Conservation (phyloP, 495 filamentous ascomycete genomes). For the Trichocladium antarcticum region DNA sequence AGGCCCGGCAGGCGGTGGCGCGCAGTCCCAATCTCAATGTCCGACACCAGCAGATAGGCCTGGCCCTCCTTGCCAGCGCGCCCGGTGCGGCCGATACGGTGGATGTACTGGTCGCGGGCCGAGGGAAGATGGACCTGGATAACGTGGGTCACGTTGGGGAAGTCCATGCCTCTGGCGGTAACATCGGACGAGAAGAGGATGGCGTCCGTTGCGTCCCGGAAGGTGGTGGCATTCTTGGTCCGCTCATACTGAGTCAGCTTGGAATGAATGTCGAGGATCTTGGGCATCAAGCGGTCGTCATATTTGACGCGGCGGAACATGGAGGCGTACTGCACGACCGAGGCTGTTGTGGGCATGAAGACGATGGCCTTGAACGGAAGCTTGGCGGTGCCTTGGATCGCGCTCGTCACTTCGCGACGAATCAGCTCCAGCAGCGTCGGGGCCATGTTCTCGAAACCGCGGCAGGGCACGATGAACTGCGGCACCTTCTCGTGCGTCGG, state of each 20-base stretch:
- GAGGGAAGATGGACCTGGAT: constrained; percentile 70
- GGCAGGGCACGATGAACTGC: constrained; percentile 55
- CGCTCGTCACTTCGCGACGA: constrained; percentile 41
- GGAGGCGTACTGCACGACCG: constrained; percentile 50
- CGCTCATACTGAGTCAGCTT: constrained; percentile 59
- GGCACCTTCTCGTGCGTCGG: constrained; percentile 77
- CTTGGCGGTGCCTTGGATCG: constrained; percentile 19
- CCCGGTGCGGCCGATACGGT: constrained; percentile 68
- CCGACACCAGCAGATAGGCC: constrained; percentile 64
- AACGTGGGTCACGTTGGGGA: constrained; percentile 84
- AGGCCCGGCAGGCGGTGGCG: constrained; percentile 46
- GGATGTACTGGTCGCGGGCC: constrained; percentile 72
- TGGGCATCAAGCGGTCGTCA: constrained; percentile 20
- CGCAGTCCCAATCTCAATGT: constrained; percentile 44
- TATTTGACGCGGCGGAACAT: constrained; percentile 46
- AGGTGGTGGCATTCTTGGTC: constrained; percentile 55
- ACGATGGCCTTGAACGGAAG: constrained; percentile 87
- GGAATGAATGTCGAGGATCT: constrained; percentile 64
- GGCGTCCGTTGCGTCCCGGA: constrained; percentile 50
- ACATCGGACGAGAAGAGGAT: constrained; percentile 91
- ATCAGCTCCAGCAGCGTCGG: constrained; percentile 68
- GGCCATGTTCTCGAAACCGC: constrained; percentile 62
- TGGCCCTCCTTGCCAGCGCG: constrained; percentile 65
- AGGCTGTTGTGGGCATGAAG: constrained; percentile 70
- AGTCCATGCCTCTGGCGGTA: constrained; percentile 92